Base-by-base conservation (phyloP, 1,284 basidiomycete species). In the Cryptococcus sp. region DNA sequence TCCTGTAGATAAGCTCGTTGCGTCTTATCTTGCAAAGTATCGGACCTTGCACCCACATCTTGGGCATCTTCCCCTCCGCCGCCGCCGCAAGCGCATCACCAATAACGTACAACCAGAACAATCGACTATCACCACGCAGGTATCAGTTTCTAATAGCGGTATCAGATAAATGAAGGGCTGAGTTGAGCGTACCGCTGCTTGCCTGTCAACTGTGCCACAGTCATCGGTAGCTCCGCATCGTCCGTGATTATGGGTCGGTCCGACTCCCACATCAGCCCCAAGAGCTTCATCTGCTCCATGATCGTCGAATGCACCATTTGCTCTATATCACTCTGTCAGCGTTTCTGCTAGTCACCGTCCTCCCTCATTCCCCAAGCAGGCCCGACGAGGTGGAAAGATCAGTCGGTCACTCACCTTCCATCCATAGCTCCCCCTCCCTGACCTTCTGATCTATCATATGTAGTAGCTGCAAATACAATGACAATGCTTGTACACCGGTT, bases 91-190 rank as follows among this genome's bases (percentile, higher is more conserved):
- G 69, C 2, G 67, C 56, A 54, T 73, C 71, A 1, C 60, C 52
- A 5, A 73, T 57, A 4, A 67, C 33, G n/a, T 67, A 52, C 2
- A 64, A 65, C 66, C 65, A 73, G 56, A 68, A 73, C 20, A 73
- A 42, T 0, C 69, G 60, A 35, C 68, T 68, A 37, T 36, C 28
- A 35, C 13, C 3, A 23, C 13, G 40, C 21, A 37, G 24, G 15
- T 28, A 33, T 15, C 7, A 2, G 24, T 20, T 35, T 16, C 39
- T 52, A 12, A 45, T 11, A 13, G 11, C 44, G 44, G 20, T 15
- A 45, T 11, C 43, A 53, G 52, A 18, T n/a, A n/a, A n/a, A n/a
- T n/a, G 38, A 46, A 28, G 13, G 21, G 16, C 21, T 38, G 8
- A 16, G 21, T 23, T 4, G 46, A 5, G 28, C 59, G 49, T 20